phyloP scores from a whole-genome alignment of 192 early-diverging fungal genomes.

The Gigaspora rosea region DNA sequence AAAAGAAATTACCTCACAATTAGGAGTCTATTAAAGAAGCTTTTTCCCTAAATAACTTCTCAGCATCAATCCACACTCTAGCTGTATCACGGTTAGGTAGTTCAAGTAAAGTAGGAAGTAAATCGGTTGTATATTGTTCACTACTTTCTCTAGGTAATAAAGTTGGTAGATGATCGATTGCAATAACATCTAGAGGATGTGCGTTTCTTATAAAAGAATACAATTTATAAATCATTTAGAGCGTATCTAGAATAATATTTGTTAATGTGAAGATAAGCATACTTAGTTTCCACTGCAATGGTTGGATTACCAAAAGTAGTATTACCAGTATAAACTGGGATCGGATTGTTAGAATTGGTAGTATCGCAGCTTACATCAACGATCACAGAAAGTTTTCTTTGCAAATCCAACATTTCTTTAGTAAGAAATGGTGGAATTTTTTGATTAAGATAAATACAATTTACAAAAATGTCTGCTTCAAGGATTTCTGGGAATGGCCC shows the following conservation, averaged over 20 bases:
- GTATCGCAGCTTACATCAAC: conserved; percentile 96
- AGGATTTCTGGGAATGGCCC: conserved; percentile 94
- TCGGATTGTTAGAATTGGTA: conserved; percentile 97
- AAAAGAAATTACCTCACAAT: background rate
- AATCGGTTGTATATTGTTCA: conserved; percentile 83
- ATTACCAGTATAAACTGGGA: conserved; percentile 89
- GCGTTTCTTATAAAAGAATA: conserved; percentile 45
- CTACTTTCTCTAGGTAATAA: conserved; percentile 91
- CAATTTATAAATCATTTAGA: background rate
- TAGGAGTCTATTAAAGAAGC: conserved; percentile 9
- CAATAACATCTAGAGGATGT: conserved; percentile 82
- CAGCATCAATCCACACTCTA: conserved; percentile 82
- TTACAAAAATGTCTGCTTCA: conserved; percentile 92
- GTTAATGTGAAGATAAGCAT: conserved; percentile 10
- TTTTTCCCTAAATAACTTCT: conserved; percentile 84
- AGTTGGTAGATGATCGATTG: conserved; percentile 96
- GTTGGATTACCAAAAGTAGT: conserved; percentile 95
- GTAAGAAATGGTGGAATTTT: conserved; percentile 96
- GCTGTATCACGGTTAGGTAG: conserved; percentile 66
- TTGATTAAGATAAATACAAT: conserved; percentile 95
- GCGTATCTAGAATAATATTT: background rate
- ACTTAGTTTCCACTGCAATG: conserved; percentile 63
- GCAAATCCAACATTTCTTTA: conserved; percentile 68
- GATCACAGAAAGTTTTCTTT: conserved; percentile 78
- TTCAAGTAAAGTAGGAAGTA: conserved; percentile 82